Evolutionary conservation across 805 yeast species (phyloP).

Genomic region (Sugiyamaella boreocaroliniensis): DNA sequence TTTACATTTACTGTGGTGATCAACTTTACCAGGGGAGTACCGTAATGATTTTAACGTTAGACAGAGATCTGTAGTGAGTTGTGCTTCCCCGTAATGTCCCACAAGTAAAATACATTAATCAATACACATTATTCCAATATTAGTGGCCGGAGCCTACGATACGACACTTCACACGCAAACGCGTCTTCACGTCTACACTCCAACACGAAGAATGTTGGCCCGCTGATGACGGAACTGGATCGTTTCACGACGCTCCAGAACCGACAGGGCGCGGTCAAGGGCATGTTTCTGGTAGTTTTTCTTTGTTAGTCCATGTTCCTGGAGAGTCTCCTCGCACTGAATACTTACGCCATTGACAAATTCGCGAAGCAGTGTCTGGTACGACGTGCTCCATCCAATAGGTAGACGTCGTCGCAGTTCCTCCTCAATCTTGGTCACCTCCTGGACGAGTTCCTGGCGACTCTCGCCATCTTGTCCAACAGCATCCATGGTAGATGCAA

Average conservation of each 20-base stretch:
- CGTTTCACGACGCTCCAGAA: slow-evolving; percentile 80
- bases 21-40: too few species aligned
- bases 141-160: too few species aligned
- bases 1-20: too few species aligned
- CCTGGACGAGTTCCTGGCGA: slow-evolving; percentile 56
- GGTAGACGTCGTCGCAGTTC: slow-evolving; percentile 88
- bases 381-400: slow-evolving; percentile 92
- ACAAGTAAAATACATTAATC: too few species aligned
- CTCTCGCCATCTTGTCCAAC: slow-evolving; percentile 54
- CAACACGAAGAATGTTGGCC: slow-evolving; percentile 49
- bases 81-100: too few species aligned
- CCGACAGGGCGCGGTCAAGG: slow-evolving; percentile 72
- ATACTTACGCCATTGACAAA: slow-evolving; percentile 35
- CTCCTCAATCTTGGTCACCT: slow-evolving; percentile 72
- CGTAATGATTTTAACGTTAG: too few species aligned
- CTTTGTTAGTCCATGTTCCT: slow-evolving; percentile 12
- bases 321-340: slow-evolving; percentile 2
- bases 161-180: too few species aligned
- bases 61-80: too few species aligned
- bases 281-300: slow-evolving; percentile 57
- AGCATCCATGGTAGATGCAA: slow-evolving; percentile 97
- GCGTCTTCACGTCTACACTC: too few species aligned
- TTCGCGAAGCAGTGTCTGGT: slow-evolving; percentile 74
- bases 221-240: slow-evolving; percentile 84
- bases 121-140: too few species aligned